These are phyloP conservation scores for Backusella sp. DNA, from an alignment of 192 early-diverging fungal genomes.

Conservation along the genomic window DNA sequence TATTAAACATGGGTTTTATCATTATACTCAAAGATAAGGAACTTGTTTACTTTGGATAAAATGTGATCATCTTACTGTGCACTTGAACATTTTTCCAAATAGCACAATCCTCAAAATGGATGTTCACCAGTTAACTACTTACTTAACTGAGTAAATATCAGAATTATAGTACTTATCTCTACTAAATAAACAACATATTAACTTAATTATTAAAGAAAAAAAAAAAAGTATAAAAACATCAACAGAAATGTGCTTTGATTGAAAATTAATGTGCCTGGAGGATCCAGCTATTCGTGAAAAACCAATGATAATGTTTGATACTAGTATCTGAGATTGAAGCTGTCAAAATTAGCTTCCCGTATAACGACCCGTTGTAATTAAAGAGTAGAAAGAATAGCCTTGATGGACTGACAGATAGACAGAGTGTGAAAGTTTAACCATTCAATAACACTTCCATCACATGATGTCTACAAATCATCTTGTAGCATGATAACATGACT, in stretches of 20 bases:
- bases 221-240: too few relatives aligned
- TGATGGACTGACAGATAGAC: neutral
- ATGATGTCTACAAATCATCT: neutral
- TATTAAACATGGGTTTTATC: too few relatives aligned
- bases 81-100: too few relatives aligned
- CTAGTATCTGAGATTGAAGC: neutral
- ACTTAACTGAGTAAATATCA: too few relatives aligned
- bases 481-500: neutral
- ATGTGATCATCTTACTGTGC: too few relatives aligned
- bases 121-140: too few relatives aligned
- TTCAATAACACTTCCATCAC: neutral
- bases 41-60: too few relatives aligned
- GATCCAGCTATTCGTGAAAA: neutral
- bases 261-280: neutral
- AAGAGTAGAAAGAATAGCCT: neutral
- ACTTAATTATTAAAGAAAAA: too few relatives aligned
- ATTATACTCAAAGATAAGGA: too few relatives aligned
- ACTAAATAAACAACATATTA: too few relatives aligned
- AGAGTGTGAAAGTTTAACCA: neutral
- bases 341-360: neutral
- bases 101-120: too few relatives aligned
- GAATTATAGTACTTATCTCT: too few relatives aligned
- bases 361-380: neutral
- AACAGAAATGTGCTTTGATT: neutral
- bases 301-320: neutral